Evolutionary conservation across 371 early-diverging fungal species (phyloP).

Genomic region (Rhizopus arrhizus): DNA sequence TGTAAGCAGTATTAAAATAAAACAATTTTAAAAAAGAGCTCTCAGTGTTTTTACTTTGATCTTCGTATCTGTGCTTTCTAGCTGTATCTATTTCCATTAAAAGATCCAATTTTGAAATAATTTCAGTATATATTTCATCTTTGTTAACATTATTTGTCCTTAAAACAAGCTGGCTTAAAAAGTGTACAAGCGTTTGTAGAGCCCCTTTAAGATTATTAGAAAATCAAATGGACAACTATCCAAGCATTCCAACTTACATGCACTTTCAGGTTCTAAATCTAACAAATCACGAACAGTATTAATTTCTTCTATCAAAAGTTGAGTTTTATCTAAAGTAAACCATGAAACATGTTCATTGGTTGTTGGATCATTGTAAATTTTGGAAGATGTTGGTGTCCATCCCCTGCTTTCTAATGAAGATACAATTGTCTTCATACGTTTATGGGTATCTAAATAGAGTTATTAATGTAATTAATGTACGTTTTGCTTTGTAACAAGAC

Average conservation of each 20-base stretch:
- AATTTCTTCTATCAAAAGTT: slow-evolving; percentile 63
- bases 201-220: slow-evolving; percentile 43
- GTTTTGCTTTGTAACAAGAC: background rate
- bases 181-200: slow-evolving; percentile 52
- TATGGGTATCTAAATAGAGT: background rate
- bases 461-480: background rate
- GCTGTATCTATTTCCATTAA: slow-evolving; percentile 61
- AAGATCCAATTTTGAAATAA: slow-evolving; percentile 52
- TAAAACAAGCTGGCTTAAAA: slow-evolving; percentile 43
- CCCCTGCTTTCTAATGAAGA: background rate
- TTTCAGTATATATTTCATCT: slow-evolving; percentile 46
- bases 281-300: slow-evolving; percentile 72
- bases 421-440: slow-evolving; percentile 5
- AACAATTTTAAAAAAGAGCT: background rate
- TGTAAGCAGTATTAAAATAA: slow-evolving; percentile 5
- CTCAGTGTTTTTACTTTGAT: slow-evolving; percentile 50
- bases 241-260: slow-evolving; percentile 64
- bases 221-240: slow-evolving; percentile 1
- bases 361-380: slow-evolving; percentile 26
- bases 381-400: slow-evolving; percentile 20
- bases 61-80: slow-evolving; percentile 66
- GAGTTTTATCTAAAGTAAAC: slow-evolving; percentile 46
- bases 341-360: slow-evolving; percentile 27
- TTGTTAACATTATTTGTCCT: slow-evolving; percentile 17
- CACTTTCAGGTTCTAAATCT: slow-evolving; percentile 86